Conservation (phyloP, 257 asterid species). For the Salvia hispanica region DNA sequence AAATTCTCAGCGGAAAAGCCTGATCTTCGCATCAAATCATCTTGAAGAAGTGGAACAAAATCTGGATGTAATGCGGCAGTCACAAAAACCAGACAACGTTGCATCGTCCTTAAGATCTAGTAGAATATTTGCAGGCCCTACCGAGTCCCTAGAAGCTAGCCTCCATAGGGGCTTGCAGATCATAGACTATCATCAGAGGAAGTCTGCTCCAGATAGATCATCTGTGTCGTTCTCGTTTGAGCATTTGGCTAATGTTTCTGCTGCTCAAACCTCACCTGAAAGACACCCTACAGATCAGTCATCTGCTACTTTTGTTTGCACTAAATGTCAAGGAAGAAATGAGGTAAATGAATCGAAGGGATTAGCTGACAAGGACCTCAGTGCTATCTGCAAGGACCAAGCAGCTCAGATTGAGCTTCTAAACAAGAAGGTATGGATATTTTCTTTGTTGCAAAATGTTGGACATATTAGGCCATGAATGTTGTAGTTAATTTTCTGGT, state of each 20-base stretch:
- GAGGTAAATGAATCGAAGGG: conserved; percentile 44
- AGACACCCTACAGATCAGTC: conserved; percentile 40
- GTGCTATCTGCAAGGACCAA: conserved; percentile 70
- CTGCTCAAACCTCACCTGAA: conserved; percentile 46
- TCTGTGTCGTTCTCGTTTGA: conserved; percentile 89
- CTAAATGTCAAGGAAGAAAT: conserved; percentile 53
- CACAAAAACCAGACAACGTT: conserved; percentile 48
- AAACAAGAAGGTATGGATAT: conserved; percentile 57
- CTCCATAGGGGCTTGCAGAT: conserved; percentile 86
- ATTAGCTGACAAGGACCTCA: conserved; percentile 62
- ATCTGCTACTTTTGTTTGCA: conserved; percentile 52
- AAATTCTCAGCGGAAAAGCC: conserved; percentile 59
- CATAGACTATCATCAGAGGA: conserved; percentile 80
- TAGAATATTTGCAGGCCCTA: conserved; percentile 66
- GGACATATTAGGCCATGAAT: conserved; percentile 4
- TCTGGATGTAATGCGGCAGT: too few relatives aligned
- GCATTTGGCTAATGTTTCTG: conserved; percentile 52
- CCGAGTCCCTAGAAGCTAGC: conserved; percentile 89
- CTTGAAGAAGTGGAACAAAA: conserved; percentile 45
- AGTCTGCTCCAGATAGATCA: conserved; percentile 63
- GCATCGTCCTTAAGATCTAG: conserved; percentile 80
- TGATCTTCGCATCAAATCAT: conserved; percentile 45
- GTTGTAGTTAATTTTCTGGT: conserved; percentile 16
- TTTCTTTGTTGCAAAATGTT: conserved; percentile 13
- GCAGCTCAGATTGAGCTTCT: conserved; percentile 73